These are phyloP conservation scores for Trematosphaeria pertusa DNA, from an alignment of 2,329 filamentous ascomycete species.

Conservation along the genomic window DNA sequence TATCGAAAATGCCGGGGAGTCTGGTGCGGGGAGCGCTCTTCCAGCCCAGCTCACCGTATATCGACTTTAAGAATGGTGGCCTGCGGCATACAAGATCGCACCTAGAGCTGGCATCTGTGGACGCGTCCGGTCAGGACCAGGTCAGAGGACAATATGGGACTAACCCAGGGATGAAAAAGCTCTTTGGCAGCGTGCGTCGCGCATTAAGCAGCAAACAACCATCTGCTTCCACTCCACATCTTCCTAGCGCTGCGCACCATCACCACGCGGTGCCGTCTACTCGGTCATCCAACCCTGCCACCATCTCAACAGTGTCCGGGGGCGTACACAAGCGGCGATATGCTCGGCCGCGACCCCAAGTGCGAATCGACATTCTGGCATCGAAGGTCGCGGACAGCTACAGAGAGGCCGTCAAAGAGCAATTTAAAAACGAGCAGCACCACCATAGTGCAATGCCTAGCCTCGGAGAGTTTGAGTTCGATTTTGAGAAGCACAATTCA, in stretches of 20 bases:
- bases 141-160: conserved; percentile 29
- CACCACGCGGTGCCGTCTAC: conserved; percentile 27
- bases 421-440: conserved; percentile 48
- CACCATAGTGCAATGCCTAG: conserved; percentile 31
- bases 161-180: conserved; percentile 77
- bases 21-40: conserved; percentile 87
- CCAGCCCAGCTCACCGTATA: conserved; percentile 81
- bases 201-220: conserved; percentile 71
- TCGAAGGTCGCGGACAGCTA: conserved; percentile 80
- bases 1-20: conserved; percentile 76
- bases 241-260: conserved; percentile 26
- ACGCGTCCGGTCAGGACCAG: conserved; percentile 30
- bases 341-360: conserved; percentile 49
- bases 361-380: conserved; percentile 83
- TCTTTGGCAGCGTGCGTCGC: conserved; percentile 85
- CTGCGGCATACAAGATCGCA: conserved; percentile 42
- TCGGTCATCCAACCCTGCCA: conserved; percentile 39
- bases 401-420: conserved; percentile 74
- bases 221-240: conserved; percentile 29
- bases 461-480: conserved; percentile 44
- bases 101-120: conserved; percentile 39
- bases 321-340: conserved; percentile 42
- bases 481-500: conserved; percentile 35
- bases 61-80: conserved; percentile 60
- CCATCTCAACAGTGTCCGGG: conserved; percentile 29